phyloP scores from a whole-genome alignment of 2,329 filamentous ascomycete genomes.

The Pleomassaria siparia region DNA sequence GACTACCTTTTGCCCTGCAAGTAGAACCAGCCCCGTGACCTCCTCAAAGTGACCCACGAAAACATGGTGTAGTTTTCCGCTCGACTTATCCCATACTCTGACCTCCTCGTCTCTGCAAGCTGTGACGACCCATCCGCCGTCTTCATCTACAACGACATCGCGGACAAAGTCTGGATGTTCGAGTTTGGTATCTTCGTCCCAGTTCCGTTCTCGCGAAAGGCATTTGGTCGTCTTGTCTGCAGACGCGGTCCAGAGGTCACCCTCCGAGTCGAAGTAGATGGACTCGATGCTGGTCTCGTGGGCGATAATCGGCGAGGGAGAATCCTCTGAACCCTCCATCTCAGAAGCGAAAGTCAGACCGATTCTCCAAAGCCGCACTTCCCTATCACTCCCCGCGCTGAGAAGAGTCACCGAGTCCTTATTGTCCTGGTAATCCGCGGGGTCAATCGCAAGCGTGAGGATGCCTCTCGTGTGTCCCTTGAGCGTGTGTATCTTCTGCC shows the following conservation, averaged over 20 bases:
- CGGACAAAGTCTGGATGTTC: conserved; percentile 88
- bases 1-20: conserved; percentile 61
- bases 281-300: conserved; percentile 92
- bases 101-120: conserved; percentile 90
- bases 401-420: conserved; percentile 59
- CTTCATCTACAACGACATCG: conserved; percentile 69
- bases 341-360: conserved; percentile 22
- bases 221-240: conserved; percentile 88
- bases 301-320: conserved; percentile 64
- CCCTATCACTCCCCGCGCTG: conserved; percentile 66
- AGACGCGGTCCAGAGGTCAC: conserved; percentile 88
- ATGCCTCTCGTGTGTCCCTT: conserved; percentile 79
- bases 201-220: conserved; percentile 67
- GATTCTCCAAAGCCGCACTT: conserved; percentile 76
- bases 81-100: conserved; percentile 78
- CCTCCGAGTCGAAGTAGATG: conserved; percentile 70
- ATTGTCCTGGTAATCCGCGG: conserved; percentile 39
- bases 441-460: conserved; percentile 77
- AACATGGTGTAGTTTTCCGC: conserved; percentile 71
- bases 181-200: conserved; percentile 71
- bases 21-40: conserved; percentile 75
- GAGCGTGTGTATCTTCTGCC: conserved; percentile 70
- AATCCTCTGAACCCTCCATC: conserved; percentile 25
- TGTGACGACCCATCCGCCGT: conserved; percentile 78
- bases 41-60: conserved; percentile 90